Base-by-base conservation (phyloP, 768 basidiomycete genomes). In the Pleurotus tuber-regium region DNA sequence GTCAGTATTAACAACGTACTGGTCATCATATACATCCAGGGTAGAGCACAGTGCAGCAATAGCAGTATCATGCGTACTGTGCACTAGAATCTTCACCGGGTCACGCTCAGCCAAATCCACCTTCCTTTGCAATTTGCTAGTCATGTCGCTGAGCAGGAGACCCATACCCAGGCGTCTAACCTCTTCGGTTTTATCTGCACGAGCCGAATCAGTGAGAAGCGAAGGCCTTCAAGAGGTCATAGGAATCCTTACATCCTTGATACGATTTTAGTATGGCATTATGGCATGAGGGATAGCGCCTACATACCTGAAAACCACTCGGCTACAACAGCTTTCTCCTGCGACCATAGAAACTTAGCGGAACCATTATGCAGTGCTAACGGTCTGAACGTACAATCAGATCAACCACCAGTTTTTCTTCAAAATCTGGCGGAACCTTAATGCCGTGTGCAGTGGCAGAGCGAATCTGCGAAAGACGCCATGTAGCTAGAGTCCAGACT, bases 101-200 rank as follows among this genome's bases (percentile, higher is more conserved):
- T 84, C 78, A 3, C 66, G 59, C 7, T 67, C 66, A 7, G 71
- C 74, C 24, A 70, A 58, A 7, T 72, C 64, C 1, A 74, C 71
- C 63, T 88, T 87, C 38, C 65, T 63, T 50, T 82, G 73, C 80
- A 92, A 84, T 59, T 81, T 84, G 24, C 63, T 59, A n/a, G 76
- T 68, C 33, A 92, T 62, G 42, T 89, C 86, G 6, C 75, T 71
- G 2, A 93, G 75, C 9, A 92, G 72, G 8, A 79, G 82, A 1
- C 90, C 91, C 86, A 91, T 85, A 1, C 86, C 88, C 4, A 93
- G 70, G 31, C 82, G 75, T 1, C 86, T 77, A 50, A 88, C 86
- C 71, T 90, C 88, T 59, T 86, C 83, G 0, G 80, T 80, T 63
- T 81, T 81, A 65, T 90, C 89, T 86, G 64, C 21, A n/a, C n/a